A percentile compares a stretch with the other conserved stretches of the same genome.
phyloP scores from a whole-genome alignment of 2,329 filamentous ascomycete genomes.

The Gaeumannomyces sp. region DNA sequence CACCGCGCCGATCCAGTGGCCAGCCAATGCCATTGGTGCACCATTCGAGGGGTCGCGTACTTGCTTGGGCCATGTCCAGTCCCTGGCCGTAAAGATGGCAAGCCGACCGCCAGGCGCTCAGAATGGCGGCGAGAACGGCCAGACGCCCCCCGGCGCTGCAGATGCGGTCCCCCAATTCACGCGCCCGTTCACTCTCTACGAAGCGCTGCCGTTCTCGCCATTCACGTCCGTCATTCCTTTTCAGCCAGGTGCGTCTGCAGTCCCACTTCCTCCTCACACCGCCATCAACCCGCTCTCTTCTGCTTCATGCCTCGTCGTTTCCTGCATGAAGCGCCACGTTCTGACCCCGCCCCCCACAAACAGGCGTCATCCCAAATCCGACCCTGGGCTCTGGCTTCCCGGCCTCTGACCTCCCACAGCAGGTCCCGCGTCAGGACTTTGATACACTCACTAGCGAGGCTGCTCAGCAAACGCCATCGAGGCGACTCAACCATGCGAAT shows the following conservation, averaged over 20 bases:
- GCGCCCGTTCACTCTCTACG: constrained; percentile 58
- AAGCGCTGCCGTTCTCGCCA: constrained; percentile 76
- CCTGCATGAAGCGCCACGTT: neutral
- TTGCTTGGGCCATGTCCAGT: constrained; percentile 9
- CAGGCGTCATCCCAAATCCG: constrained; percentile 62
- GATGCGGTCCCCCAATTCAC: constrained; percentile 18
- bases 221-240: constrained; percentile 76
- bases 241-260: constrained; percentile 53
- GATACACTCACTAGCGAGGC: constrained; percentile 68
- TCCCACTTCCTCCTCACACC: neutral
- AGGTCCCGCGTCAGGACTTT: constrained; percentile 50
- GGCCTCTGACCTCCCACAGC: constrained; percentile 41
- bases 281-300: neutral
- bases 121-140: constrained; percentile 26
- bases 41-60: neutral
- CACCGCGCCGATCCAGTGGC: neutral
- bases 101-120: constrained; percentile 15
- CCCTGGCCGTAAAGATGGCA: constrained; percentile 21
- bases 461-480: constrained; percentile 50
- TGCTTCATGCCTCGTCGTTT: constrained; percentile 14
- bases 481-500: constrained; percentile 65
- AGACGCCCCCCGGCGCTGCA: constrained; percentile 13
- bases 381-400: constrained; percentile 51
- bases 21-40: neutral
- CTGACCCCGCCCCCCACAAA: constrained; percentile 8